Percentiles rank a stretch among this genome's conserved stretches.
Conservation (phyloP, 176 grass and related monocot species). For the Juncus effusus region DNA sequence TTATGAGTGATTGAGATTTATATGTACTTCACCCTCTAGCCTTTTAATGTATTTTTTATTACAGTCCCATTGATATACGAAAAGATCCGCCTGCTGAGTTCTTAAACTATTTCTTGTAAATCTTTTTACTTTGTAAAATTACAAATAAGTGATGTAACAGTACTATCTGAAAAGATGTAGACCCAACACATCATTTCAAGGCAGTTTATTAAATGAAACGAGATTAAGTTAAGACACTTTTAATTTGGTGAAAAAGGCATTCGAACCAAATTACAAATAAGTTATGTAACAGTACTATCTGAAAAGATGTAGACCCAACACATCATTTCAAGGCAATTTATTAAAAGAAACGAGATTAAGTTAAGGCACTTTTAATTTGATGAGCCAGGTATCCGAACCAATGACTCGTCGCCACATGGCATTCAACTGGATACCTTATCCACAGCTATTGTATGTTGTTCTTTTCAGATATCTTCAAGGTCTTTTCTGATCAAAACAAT, state of each 20-base stretch:
- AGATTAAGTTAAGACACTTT: slow-evolving; percentile 7
- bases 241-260: slow-evolving; percentile 4
- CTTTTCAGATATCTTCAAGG: slow-evolving; percentile 1
- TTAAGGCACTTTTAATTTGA: not conserved
- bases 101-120: not conserved
- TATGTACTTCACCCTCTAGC: too few species aligned
- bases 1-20: too few species aligned
- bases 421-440: slow-evolving; percentile 16
- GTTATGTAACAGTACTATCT: not conserved
- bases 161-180: not conserved
- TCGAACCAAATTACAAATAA: not conserved
- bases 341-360: slow-evolving; percentile 13
- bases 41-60: not conserved
- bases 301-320: slow-evolving; percentile 2
- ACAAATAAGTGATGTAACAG: not conserved
- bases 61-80: slow-evolving; percentile 15
- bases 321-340: slow-evolving; percentile 4
- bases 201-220: slow-evolving; percentile 5
- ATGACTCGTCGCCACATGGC: slow-evolving; percentile 14
- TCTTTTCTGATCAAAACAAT: not conserved
- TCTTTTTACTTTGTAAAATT: not conserved
- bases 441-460: not conserved
- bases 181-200: not conserved
- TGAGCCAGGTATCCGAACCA: slow-evolving; percentile 10
- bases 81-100: not conserved